Evolutionary conservation across 2,329 filamentous ascomycete genomes (phyloP).

Genomic region (Alternaria dauci): DNA sequence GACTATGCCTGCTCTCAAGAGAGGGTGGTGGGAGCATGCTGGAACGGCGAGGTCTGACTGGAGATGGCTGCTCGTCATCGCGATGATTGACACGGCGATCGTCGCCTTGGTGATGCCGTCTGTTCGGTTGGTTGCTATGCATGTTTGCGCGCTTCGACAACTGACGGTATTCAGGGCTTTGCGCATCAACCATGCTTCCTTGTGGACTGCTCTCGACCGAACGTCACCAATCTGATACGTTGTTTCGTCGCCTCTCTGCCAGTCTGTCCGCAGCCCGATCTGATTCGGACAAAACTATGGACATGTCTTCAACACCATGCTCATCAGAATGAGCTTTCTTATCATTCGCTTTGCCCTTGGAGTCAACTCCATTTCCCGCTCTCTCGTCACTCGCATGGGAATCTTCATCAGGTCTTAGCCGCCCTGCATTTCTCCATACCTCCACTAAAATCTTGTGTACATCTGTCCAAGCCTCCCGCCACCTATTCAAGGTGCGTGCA

Average conservation of each 20-base stretch:
- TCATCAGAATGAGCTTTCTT: not conserved
- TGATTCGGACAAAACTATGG: not conserved
- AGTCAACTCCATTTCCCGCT: not conserved
- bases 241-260: not conserved
- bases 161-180: not conserved
- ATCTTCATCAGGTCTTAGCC: not conserved
- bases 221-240: not conserved
- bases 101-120: not conserved
- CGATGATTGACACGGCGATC: not conserved
- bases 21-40: not conserved
- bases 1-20: not conserved
- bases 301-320: not conserved
- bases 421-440: not conserved
- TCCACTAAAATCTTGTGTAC: not conserved
- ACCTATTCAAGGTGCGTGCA: not conserved
- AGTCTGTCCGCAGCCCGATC: not conserved
- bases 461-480: not conserved
- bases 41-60: not conserved
- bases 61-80: not conserved
- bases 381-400: not conserved
- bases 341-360: not conserved
- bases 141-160: not conserved
- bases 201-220: not conserved
- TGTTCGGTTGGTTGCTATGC: not conserved
- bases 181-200: not conserved